Conservation (phyloP, 2,329 filamentous ascomycete species). For the Hirsutella rhossiliensis region DNA sequence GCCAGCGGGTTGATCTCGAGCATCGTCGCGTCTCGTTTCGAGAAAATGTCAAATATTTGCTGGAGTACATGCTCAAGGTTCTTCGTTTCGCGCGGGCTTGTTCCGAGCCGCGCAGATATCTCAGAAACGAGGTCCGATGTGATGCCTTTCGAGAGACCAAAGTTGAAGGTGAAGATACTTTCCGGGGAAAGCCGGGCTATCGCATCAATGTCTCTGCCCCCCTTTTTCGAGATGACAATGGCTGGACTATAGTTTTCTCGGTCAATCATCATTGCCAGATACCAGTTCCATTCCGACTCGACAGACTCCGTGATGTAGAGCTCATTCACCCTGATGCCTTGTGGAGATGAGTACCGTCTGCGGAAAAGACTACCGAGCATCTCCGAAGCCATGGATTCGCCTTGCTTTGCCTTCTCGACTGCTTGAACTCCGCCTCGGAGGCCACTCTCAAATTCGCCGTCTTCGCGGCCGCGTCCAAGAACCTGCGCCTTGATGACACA, state of each 20-base stretch:
- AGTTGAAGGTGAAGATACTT: conserved; percentile 8
- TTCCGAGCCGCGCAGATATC: conserved; percentile 4
- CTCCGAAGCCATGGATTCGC: conserved; percentile 6
- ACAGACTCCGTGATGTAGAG: conserved; percentile 24
- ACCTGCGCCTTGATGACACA: conserved; percentile 17
- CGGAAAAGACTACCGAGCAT: conserved; percentile 7
- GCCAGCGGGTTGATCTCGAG: conserved; percentile 29
- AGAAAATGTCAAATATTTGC: conserved; percentile 25
- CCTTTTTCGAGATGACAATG: conserved; percentile 21
- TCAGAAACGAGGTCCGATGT: conserved; percentile 8
- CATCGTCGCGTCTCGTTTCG: conserved; percentile 31
- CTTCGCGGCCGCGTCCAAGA: conserved; percentile 6
- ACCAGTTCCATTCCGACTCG: conserved; percentile 21
- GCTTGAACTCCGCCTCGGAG: conserved; percentile 3
- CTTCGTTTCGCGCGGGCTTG: not conserved
- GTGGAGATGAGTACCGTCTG: not conserved
- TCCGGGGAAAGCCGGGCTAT: conserved; percentile 4
- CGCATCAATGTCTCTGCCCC: conserved; percentile 7
- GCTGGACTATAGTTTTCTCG: conserved; percentile 25
- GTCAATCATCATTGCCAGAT: conserved; percentile 29
- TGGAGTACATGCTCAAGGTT: conserved; percentile 11
- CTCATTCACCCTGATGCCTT: conserved; percentile 12
- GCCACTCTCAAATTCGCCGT: conserved; percentile 5
- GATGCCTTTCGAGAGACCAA: conserved; percentile 16
- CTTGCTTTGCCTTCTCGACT: conserved; percentile 7